Evolutionary conservation across 75 land plant genomes (phyloP).

Genomic region (Isoetes taiwanensis): DNA sequence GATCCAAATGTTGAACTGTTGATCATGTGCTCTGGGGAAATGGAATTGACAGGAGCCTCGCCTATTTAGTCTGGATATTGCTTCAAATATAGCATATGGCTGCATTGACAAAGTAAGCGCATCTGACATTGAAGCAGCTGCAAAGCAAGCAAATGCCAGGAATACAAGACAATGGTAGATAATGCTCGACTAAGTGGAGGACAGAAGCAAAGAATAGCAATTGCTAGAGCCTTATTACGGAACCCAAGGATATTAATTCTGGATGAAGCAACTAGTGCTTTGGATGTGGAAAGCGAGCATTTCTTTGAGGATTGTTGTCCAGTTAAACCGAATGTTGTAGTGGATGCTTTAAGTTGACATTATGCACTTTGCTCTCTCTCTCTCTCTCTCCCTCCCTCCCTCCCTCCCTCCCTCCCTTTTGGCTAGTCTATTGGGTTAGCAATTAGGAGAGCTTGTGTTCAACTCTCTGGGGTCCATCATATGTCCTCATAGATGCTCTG

Average conservation of each 20-base stretch:
- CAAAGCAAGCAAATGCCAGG: slow-evolving; percentile 80
- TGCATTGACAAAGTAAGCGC: slow-evolving; percentile 40
- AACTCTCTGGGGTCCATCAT: too few species aligned
- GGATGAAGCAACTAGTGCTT: slow-evolving; percentile 94
- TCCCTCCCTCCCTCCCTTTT: too few species aligned
- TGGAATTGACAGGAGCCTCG: slow-evolving; percentile 58
- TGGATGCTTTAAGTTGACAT: too few species aligned
- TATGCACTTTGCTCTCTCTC: too few species aligned
- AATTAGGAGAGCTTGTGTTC: too few species aligned
- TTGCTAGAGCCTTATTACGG: slow-evolving; percentile 86
- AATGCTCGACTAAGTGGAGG: slow-evolving; percentile 90
- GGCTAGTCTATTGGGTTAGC: too few species aligned
- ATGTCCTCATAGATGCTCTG: too few species aligned
- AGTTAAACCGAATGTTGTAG: too few species aligned
- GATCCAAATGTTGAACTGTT: too few species aligned
- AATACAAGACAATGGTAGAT: slow-evolving; percentile 67
- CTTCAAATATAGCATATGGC: slow-evolving; percentile 78
- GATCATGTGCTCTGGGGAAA: too few species aligned
- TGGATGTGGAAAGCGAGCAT: slow-evolving; percentile 91
- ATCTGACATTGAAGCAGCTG: slow-evolving; percentile 64
- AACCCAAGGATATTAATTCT: slow-evolving; percentile 70
- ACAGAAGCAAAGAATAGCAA: slow-evolving; percentile 90
- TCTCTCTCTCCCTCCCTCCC: too few species aligned
- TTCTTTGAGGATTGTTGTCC: slow-evolving; percentile 73
- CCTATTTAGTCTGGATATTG: slow-evolving; percentile 72